Conservation (phyloP, 2,329 filamentous ascomycete genomes). For the Botryotinia globosa region DNA sequence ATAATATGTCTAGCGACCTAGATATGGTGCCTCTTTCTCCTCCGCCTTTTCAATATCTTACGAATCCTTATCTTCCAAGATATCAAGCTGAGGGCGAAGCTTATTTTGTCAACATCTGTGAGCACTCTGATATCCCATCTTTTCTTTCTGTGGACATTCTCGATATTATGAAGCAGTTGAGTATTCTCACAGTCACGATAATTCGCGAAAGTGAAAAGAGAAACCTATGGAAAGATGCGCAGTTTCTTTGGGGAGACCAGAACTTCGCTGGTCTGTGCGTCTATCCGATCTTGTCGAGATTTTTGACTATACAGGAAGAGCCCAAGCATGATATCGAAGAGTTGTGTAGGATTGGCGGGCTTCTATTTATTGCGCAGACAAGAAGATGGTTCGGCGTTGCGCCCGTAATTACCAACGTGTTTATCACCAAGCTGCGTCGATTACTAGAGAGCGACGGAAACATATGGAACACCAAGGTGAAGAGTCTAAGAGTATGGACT, state of each 20-base stretch:
- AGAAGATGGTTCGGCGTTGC: neutral
- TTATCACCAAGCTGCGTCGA: neutral
- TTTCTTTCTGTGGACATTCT: neutral
- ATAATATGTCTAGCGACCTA: constrained; percentile 10
- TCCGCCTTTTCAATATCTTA: neutral
- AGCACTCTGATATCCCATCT: neutral
- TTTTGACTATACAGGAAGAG: neutral
- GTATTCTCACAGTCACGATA: neutral
- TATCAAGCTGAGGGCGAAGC: neutral
- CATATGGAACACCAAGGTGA: neutral
- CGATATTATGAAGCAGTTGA: neutral
- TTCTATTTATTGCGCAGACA: neutral
- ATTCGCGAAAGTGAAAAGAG: neutral
- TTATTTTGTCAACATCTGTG: neutral
- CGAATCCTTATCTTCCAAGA: neutral
- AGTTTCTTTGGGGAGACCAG: neutral
- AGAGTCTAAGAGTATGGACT: neutral
- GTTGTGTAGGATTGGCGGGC: neutral
- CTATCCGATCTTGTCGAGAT: neutral
- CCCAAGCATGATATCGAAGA: neutral
- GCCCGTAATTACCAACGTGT: neutral
- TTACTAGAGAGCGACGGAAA: neutral
- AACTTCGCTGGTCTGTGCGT: constrained; percentile 9
- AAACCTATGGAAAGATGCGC: neutral
- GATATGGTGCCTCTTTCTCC: neutral